These are phyloP conservation scores for Phytophthora sp. DNA, from an alignment of 352 stramenopile species.

Conservation along the genomic window DNA sequence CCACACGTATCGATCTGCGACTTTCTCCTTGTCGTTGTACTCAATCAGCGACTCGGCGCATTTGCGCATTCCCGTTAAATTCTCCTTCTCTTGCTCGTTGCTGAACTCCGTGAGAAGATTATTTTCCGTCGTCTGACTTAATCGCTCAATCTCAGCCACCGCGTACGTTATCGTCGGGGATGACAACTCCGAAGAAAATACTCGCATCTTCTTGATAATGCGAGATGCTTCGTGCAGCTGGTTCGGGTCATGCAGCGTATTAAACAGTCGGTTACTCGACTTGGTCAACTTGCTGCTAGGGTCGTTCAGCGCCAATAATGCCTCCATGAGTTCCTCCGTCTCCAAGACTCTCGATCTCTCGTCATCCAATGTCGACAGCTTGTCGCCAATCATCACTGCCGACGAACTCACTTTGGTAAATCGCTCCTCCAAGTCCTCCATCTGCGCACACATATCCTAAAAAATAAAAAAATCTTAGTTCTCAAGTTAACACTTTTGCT, in stretches of 20 bases:
- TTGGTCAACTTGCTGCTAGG: slow-evolving; percentile 52
- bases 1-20: slow-evolving; percentile 84
- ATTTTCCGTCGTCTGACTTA: slow-evolving; percentile 81
- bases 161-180: slow-evolving; percentile 61
- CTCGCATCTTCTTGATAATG: slow-evolving; percentile 77
- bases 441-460: slow-evolving; percentile 75
- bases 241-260: slow-evolving; percentile 69
- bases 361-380: slow-evolving; percentile 65
- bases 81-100: slow-evolving; percentile 66
- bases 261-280: slow-evolving; percentile 68
- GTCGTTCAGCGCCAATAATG: slow-evolving; percentile 75
- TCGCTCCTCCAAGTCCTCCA: slow-evolving; percentile 85
- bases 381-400: slow-evolving; percentile 74
- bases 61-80: slow-evolving; percentile 55
- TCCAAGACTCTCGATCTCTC: slow-evolving; percentile 73
- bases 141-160: slow-evolving; percentile 70
- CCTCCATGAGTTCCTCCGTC: slow-evolving; percentile 82
- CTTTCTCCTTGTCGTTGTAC: slow-evolving; percentile 86
- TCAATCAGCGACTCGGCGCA: slow-evolving; percentile 78
- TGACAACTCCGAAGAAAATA: slow-evolving; percentile 75
- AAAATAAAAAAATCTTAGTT: slow-evolving; percentile 13
- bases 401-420: slow-evolving; percentile 90
- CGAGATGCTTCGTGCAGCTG: slow-evolving; percentile 71
- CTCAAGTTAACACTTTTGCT: background rate
- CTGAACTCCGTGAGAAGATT: slow-evolving; percentile 78